Base-by-base conservation (phyloP, 441 rosid species). In the Populus hybrid region DNA sequence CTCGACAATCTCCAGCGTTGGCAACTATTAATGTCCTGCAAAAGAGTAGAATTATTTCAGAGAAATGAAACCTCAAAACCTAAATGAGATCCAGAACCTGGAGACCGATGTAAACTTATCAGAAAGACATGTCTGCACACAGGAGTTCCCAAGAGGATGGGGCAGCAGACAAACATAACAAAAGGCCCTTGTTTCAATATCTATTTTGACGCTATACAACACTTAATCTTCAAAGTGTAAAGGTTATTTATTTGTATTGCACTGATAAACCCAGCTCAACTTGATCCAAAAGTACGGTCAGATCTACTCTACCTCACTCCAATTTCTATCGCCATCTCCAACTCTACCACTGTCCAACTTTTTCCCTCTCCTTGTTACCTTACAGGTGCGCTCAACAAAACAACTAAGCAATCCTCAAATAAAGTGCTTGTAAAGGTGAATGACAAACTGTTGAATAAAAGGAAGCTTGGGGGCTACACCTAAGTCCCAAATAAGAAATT, bases 1-100 rank as follows among this genome's bases (percentile, higher is more conserved):
- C 97, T 83, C 98, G 90, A 79, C 97, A 94, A 86, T 94, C 98
- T 69, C 98, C 98, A 57, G 93, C 95, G 81, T 94, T 94, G 77
- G 94, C 98, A 83, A 92, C 79, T 72, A 89, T 84, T 84, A 92
- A 82, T 65, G 81, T 91, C 89, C 98, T 94, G 90, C 40, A 28
- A 78, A 66, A 28, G 1, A 70, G 24, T 23, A 69, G 40, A 69
- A 38, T 20, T 72, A 77, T 64, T 77, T 69, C 12, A 78, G 77
- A 63, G 42, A 64, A 61, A 21, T 50, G 24, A 6, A 28, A 5
- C 26, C 8, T 3, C 30, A 14, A 32, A 68, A 68, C 38, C 71
- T 30, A 68, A 20, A 61, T 4, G 28, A 61, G 24, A 46, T 21
- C 26, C 66, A 12, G 54, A 46, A 46, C 54, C 18, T 12, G 54